Evolutionary conservation across 345 rosid genomes (phyloP).

Genomic region (Populus ilicifolia): DNA sequence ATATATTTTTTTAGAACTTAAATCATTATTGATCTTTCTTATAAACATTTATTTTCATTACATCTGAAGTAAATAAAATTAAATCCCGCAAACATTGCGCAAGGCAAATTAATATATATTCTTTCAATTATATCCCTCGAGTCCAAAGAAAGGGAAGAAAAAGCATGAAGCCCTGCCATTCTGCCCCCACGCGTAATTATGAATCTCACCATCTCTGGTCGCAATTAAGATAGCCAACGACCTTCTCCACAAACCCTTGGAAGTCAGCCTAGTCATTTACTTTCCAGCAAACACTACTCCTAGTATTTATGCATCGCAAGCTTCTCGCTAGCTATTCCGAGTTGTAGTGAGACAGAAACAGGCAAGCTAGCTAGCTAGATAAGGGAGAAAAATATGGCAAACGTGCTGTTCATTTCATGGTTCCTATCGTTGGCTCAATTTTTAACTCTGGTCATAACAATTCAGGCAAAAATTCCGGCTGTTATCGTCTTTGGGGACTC

Average conservation of each 20-base stretch:
- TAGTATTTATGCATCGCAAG: background rate
- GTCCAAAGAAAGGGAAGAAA: no score
- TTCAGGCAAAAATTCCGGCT: slow-evolving; percentile 19
- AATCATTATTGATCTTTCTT: no score
- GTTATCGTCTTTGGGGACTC: slow-evolving; percentile 25
- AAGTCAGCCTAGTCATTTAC: background rate
- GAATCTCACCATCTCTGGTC: background rate
- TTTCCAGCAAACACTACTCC: background rate
- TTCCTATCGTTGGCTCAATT: background rate
- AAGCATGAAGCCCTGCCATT: no score
- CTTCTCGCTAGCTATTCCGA: no score
- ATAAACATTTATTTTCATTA: no score
- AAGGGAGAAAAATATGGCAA: slow-evolving; percentile 4
- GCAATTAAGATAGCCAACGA: slow-evolving; percentile 14
- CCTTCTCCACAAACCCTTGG: background rate
- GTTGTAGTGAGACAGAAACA: no score
- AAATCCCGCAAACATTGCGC: no score
- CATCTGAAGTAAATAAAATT: no score
- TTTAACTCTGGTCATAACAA: background rate
- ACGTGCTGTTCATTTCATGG: background rate
- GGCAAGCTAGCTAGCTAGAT: no score
- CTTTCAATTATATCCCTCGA: no score
- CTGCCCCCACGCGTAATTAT: background rate
- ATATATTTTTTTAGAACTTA: no score
- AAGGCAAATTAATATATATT: no score